Evolutionary conservation across 257 asterid species (phyloP), one percentile per base, ranked within the genome.

Genomic region (Perilla frutescens): DNA sequence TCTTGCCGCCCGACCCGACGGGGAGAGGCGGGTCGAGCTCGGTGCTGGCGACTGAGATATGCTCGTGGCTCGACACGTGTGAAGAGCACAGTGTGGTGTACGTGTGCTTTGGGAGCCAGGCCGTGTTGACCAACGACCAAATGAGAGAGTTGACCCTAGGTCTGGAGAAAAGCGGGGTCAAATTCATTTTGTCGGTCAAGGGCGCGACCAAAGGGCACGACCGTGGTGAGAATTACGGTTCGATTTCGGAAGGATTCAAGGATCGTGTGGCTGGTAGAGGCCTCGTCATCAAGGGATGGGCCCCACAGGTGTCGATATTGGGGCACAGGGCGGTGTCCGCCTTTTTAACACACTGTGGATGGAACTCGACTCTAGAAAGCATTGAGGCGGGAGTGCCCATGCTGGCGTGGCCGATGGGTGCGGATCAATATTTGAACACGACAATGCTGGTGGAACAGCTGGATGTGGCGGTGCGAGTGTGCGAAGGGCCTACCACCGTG

Each of bases 391-490:
- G 96, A 2, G 88, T 88, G 65, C 91, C 94, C 1, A 79, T 90
- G 92, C 67, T 90, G 57, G 79, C 92, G 0, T 92, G 98, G 98
- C 94, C 98, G 0, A 92, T 92, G 98, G 79, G 87, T 0, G 98
- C 96, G 0, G 98, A 92, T 36, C 96, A 92, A 43, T 92, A 60
- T 34, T 2, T 78, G 10, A 78, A 92, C 13, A 89, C 98, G 0
- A 84, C 86, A 6, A 40, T 90, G 70, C 31, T 92, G 67, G 96
- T 85, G 53, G 95, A 90, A 12, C 81, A 89, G 44, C 54, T 87
- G 59, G 83, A 70, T 44, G 75, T 92, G 1, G 97, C 90, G 1
- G 41, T 78, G 41, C 83, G 87, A 63, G 87, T 86, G 13, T 86
- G 95, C 49, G 92, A 90, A 44, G 97, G 97, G 72, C 87, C 36